These are phyloP conservation scores for Carpinus fangiana DNA, from an alignment of 306 rosid genomes.

Conservation along the genomic window DNA sequence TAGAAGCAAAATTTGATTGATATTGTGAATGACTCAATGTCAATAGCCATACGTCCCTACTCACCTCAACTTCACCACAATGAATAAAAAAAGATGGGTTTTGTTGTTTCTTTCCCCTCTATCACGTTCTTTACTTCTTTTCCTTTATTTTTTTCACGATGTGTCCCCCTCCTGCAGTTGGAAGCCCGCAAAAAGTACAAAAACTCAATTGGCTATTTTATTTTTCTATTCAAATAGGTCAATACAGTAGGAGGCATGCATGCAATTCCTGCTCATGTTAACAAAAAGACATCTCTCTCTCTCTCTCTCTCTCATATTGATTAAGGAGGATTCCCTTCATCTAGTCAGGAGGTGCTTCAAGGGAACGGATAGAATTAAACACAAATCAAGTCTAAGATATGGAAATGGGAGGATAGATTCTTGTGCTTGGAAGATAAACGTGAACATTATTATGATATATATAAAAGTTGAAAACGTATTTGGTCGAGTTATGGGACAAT, in stretches of 20 bases:
- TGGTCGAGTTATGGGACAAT: constrained; percentile 18
- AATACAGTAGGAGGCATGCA: constrained; percentile 26
- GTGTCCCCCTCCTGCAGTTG: constrained; percentile 1
- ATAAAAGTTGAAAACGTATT: neutral
- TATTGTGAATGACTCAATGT: too few species aligned
- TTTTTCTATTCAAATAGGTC: constrained; percentile 18
- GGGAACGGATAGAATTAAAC: neutral
- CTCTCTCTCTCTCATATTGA: neutral
- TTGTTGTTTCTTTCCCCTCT: neutral
- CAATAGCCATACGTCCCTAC: neutral
- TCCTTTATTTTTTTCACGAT: neutral
- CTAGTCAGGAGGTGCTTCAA: constrained; percentile 33
- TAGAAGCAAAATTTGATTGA: too few species aligned
- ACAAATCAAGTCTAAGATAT: constrained; percentile 9
- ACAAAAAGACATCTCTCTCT: constrained; percentile 20
- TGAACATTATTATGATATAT: neutral
- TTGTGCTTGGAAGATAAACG: neutral
- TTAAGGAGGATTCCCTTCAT: constrained; percentile 18
- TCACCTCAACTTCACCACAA: constrained; percentile 6
- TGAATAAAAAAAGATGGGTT: neutral
- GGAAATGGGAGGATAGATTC: constrained; percentile 31
- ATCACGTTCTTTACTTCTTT: neutral
- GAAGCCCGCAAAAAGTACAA: constrained; percentile 16
- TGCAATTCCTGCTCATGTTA: constrained; percentile 12
- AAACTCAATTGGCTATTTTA: neutral